These are phyloP conservation scores for Exophiala viscosa DNA, from an alignment of 2,329 filamentous ascomycete genomes.

Conservation along the genomic window DNA sequence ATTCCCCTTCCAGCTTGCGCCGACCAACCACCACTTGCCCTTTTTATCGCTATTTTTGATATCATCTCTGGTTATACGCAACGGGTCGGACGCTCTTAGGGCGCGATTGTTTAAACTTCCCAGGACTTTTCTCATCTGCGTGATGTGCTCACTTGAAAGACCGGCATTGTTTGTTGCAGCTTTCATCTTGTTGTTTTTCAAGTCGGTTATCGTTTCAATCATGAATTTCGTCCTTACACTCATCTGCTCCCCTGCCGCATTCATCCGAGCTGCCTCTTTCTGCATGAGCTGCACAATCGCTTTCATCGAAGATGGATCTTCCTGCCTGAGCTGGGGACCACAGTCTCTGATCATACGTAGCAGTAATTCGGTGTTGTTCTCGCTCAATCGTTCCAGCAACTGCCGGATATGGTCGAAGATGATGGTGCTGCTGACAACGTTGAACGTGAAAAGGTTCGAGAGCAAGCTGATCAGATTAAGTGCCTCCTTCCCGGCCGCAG, in stretches of 20 bases:
- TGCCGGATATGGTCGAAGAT: constrained; percentile 87
- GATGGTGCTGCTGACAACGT: constrained; percentile 75
- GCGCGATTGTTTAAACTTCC: constrained; percentile 66
- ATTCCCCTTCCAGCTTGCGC: constrained; percentile 73
- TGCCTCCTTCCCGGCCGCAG: constrained; percentile 55
- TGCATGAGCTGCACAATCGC: constrained; percentile 81
- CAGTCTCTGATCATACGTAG: constrained; percentile 77
- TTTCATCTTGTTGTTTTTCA: constrained; percentile 92
- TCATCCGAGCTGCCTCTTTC: constrained; percentile 63
- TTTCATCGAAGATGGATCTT: constrained; percentile 83
- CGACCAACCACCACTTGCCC: constrained; percentile 98
- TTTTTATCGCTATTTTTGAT: constrained; percentile 78
- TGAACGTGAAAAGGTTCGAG: constrained; percentile 86
- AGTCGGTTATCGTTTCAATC: constrained; percentile 90
- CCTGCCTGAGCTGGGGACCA: constrained; percentile 77
- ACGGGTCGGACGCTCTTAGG: constrained; percentile 71
- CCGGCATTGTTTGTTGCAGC: constrained; percentile 66
- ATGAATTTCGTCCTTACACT: constrained; percentile 93
- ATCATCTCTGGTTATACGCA: constrained; percentile 76
- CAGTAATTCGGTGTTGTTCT: constrained; percentile 83
- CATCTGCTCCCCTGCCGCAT: constrained; percentile 58
- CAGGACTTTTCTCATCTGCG: constrained; percentile 82
- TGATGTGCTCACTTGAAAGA: constrained; percentile 74
- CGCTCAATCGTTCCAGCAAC: constrained; percentile 70
- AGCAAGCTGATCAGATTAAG: constrained; percentile 79